Evolutionary conservation across 495 filamentous ascomycete genomes (phyloP).

Genomic region (Penicillium herquei): DNA sequence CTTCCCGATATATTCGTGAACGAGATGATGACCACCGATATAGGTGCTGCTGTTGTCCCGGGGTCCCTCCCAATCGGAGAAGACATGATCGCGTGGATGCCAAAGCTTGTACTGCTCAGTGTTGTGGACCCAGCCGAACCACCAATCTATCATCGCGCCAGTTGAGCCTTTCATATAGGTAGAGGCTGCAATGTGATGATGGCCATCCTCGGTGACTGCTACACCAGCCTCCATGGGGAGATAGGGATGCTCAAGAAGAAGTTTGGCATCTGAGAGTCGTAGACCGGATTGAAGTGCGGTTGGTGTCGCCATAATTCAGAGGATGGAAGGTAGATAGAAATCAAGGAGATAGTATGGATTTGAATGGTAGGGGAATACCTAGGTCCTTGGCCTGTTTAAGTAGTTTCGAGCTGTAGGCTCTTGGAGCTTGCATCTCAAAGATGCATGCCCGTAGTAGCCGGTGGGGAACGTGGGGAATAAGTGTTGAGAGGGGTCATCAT

Average conservation of each 20-base stretch:
- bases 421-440: too few relatives aligned
- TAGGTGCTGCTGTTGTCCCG: constrained; percentile 7
- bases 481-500: too few relatives aligned
- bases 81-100: constrained; percentile 9
- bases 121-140: constrained; percentile 9
- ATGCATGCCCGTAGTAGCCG: too few relatives aligned
- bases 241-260: constrained; percentile 3
- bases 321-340: too few relatives aligned
- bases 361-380: too few relatives aligned
- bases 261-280: neutral
- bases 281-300: too few relatives aligned
- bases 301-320: too few relatives aligned
- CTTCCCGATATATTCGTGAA: constrained; percentile 3
- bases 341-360: too few relatives aligned
- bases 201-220: neutral
- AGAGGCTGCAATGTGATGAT: constrained; percentile 3
- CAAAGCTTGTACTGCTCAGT: constrained; percentile 6
- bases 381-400: too few relatives aligned
- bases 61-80: constrained; percentile 6
- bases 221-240: constrained; percentile 4
- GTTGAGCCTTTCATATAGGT: constrained; percentile 8
- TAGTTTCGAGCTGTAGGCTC: too few relatives aligned
- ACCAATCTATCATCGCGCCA: constrained; percentile 3
- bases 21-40: constrained; percentile 8
- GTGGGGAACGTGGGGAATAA: too few relatives aligned